phyloP scores from a whole-genome alignment of 2,329 filamentous ascomycete species.

The Neocatenulostroma microsporum region DNA sequence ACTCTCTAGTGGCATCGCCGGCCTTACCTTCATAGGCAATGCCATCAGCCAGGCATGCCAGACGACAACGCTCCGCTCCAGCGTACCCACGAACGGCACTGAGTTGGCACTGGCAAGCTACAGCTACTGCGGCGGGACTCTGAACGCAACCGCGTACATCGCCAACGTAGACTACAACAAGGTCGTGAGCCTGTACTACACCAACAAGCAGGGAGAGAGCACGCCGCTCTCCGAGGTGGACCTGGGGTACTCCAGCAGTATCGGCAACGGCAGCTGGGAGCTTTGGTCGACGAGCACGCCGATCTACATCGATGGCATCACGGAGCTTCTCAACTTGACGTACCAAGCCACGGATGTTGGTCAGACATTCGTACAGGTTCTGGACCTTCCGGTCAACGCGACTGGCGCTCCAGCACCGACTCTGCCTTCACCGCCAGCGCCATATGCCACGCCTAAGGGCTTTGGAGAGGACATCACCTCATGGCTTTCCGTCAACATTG shows the following conservation, averaged over 20 bases:
- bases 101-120: constrained; percentile 23
- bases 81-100: constrained; percentile 13
- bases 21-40: constrained; percentile 5
- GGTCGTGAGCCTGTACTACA: constrained; percentile 26
- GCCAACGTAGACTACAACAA: constrained; percentile 28
- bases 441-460: constrained; percentile 24
- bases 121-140: constrained; percentile 25
- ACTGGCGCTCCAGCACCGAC: constrained; percentile 20
- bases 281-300: constrained; percentile 23
- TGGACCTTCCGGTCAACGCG: constrained; percentile 18
- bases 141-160: constrained; percentile 23
- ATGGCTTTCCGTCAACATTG: constrained; percentile 17
- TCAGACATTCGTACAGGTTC: constrained; percentile 19
- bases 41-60: constrained; percentile 18
- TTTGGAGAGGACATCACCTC: constrained; percentile 26
- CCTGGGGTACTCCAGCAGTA: constrained; percentile 20
- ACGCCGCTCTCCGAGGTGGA: constrained; percentile 24
- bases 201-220: constrained; percentile 20
- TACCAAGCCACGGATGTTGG: constrained; percentile 23
- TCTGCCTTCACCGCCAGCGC: constrained; percentile 17
- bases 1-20: neutral
- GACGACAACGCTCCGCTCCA: constrained; percentile 14
- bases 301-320: constrained; percentile 25
- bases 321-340: constrained; percentile 25
- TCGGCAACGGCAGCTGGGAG: constrained; percentile 21